Evolutionary conservation across 2,329 filamentous ascomycete species (phyloP).

Genomic region (Penicillium psychrosexuale): DNA sequence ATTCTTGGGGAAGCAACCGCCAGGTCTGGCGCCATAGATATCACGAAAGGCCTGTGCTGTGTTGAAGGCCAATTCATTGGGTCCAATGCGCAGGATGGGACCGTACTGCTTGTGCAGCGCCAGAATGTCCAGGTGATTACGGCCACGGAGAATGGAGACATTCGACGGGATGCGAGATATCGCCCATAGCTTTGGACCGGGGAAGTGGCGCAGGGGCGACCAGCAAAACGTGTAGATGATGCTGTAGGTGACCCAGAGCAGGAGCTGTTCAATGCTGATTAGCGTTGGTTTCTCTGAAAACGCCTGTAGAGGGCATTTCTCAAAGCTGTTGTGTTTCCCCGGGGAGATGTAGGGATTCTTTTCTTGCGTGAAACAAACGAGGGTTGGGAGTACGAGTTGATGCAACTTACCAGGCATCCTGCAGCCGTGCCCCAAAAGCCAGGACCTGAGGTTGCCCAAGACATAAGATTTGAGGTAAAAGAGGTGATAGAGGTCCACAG

Average conservation of each 20-base stretch:
- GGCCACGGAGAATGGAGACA: constrained; percentile 21
- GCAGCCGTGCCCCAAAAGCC: constrained; percentile 16
- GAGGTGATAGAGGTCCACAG: neutral
- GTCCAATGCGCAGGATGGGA: constrained; percentile 17
- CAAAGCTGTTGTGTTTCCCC: neutral
- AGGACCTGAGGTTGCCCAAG: constrained; percentile 6
- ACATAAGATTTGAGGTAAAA: constrained; percentile 7
- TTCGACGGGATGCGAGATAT: constrained; percentile 24
- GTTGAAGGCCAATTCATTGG: constrained; percentile 28
- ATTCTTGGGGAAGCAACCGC: constrained; percentile 23
- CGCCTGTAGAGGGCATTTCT: neutral
- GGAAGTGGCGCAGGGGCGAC: constrained; percentile 27
- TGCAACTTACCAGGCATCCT: constrained; percentile 22
- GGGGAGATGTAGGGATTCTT: neutral
- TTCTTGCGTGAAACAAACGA: constrained; percentile 12
- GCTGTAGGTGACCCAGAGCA: constrained; percentile 3
- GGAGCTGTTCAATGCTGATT: neutral
- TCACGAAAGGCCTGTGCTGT: constrained; percentile 30
- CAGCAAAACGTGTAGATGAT: constrained; percentile 21
- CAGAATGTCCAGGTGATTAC: constrained; percentile 21
- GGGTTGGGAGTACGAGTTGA: constrained; percentile 10
- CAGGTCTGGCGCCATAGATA: constrained; percentile 30
- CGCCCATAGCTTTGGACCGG: constrained; percentile 29
- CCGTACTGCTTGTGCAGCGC: constrained; percentile 25
- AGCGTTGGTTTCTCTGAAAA: neutral